Conservation (phyloP, 208 protist genomes). For the Trypanosoma scelopori region DNA sequence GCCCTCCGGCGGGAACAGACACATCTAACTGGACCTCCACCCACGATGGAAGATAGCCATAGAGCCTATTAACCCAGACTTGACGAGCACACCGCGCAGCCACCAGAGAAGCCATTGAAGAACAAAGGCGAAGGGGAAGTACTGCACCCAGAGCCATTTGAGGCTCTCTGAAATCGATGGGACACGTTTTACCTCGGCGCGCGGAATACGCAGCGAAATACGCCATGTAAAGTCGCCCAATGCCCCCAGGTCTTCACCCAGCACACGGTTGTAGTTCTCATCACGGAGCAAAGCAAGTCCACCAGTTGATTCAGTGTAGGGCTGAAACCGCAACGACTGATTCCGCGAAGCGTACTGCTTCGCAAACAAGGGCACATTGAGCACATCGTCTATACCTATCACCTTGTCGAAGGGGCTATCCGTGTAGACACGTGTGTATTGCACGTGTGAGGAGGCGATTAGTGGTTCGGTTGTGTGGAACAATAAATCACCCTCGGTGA, state of each 20-base stretch:
- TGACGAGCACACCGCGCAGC: conserved; percentile 62
- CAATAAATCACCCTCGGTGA: conserved; percentile 60
- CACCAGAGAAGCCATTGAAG: conserved; percentile 77
- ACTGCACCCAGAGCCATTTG: conserved; percentile 88
- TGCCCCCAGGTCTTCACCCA: conserved; percentile 64
- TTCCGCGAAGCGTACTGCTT: conserved; percentile 52
- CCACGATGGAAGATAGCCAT: conserved; percentile 50
- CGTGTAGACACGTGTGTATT: conserved; percentile 47
- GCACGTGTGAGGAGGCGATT: conserved; percentile 48
- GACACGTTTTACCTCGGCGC: conserved; percentile 52
- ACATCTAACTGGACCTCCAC: conserved; percentile 10
- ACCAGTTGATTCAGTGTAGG: conserved; percentile 36
- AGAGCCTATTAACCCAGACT: conserved; percentile 47
- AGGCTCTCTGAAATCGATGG: conserved; percentile 64
- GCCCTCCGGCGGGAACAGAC: too few species aligned
- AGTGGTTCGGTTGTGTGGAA: conserved; percentile 60
- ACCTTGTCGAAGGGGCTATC: conserved; percentile 44
- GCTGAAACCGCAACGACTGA: conserved; percentile 49
- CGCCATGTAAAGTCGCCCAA: conserved; percentile 71
- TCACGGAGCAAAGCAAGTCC: conserved; percentile 47
- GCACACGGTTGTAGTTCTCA: conserved; percentile 27
- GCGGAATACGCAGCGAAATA: conserved; percentile 54
- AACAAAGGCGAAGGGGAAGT: conserved; percentile 71
- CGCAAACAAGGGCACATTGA: conserved; percentile 56
- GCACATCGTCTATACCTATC: conserved; percentile 35